Percentiles rank a stretch among this genome's conserved stretches.
phyloP scores from a whole-genome alignment of 208 protist species.

The Crithidia brevicula region DNA sequence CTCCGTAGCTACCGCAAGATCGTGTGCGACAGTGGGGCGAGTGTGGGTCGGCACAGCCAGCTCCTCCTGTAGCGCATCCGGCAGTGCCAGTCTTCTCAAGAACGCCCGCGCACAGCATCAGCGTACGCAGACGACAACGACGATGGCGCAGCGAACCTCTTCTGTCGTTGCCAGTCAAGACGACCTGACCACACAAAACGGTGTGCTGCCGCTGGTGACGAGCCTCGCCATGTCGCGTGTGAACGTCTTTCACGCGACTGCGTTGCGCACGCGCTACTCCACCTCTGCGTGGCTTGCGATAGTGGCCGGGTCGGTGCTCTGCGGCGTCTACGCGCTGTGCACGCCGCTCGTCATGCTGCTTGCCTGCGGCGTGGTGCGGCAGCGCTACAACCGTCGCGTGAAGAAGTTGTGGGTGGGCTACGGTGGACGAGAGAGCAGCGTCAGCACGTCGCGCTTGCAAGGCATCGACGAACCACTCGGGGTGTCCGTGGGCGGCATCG shows the following conservation, averaged over 20 bases:
- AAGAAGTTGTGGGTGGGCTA: constrained; percentile 8
- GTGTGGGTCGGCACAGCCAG: constrained; percentile 8
- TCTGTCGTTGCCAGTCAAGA: not conserved
- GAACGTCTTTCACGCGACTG: constrained; percentile 1
- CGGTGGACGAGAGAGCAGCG: not conserved
- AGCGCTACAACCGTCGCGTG: not conserved
- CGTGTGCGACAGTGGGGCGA: constrained; percentile 15
- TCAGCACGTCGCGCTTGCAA: not conserved
- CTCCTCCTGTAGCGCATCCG: constrained; percentile 8
- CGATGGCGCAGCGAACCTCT: too few relatives aligned
- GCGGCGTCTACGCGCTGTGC: constrained; percentile 10
- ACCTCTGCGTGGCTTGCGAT: constrained; percentile 4
- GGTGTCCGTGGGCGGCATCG: not conserved
- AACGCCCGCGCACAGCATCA: too few relatives aligned
- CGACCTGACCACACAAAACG: not conserved
- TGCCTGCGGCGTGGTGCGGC: constrained; percentile 8
- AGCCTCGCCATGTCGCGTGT: constrained; percentile 14
- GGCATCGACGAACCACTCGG: not conserved
- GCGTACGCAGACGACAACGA: too few relatives aligned
- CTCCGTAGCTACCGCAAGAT: too few relatives aligned
- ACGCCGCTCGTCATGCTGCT: constrained; percentile 6
- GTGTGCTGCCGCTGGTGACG: constrained; percentile 14
- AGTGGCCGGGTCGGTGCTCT: constrained; percentile 24
- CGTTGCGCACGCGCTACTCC: constrained; percentile 3
- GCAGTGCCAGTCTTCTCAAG: not conserved